A percentile compares a stretch with the other conserved stretches of the same genome.
phyloP scores from a whole-genome alignment of 768 basidiomycete species.

The Hebeloma cylindrosporum region DNA sequence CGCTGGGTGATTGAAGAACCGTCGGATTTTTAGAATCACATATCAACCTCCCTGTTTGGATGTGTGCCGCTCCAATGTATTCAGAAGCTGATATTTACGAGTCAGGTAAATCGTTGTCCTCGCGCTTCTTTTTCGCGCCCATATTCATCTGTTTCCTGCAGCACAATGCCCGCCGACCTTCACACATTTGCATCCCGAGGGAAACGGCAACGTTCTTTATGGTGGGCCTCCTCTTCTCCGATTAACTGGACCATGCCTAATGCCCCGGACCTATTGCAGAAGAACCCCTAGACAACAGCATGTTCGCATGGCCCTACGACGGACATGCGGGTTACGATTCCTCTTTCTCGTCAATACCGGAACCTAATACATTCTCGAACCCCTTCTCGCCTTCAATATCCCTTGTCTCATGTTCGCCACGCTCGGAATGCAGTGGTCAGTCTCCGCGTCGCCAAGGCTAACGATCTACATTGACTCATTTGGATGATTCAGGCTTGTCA shows the following conservation, averaged over 20 bases:
- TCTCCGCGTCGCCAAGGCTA: neutral
- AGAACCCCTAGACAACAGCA: slow-evolving; percentile 22
- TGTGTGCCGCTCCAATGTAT: slow-evolving; percentile 21
- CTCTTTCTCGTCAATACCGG: slow-evolving; percentile 22
- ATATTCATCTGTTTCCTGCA: slow-evolving; percentile 5
- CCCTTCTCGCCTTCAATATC: slow-evolving; percentile 32
- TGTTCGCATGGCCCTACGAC: slow-evolving; percentile 30
- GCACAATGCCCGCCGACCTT: slow-evolving; percentile 25
- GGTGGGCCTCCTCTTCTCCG: slow-evolving; percentile 9
- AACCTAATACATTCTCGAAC: slow-evolving; percentile 18
- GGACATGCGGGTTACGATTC: slow-evolving; percentile 21
- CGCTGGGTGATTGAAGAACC: neutral
- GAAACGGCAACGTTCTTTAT: slow-evolving; percentile 11
- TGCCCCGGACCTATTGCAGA: slow-evolving; percentile 12
- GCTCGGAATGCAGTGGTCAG: slow-evolving; percentile 35
- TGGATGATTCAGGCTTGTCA: slow-evolving; percentile 19
- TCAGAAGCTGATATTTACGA: slow-evolving; percentile 28
- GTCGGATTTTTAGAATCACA: neutral
- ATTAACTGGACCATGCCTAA: neutral
- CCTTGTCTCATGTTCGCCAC: slow-evolving; percentile 30
- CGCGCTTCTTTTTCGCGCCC: neutral
- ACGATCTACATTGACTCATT: neutral
- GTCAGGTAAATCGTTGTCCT: slow-evolving; percentile 18
- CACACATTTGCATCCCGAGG: slow-evolving; percentile 12
- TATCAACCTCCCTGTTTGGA: slow-evolving; percentile 18